A percentile compares a stretch with the other conserved stretches of the same genome.
These are phyloP conservation scores for Phaeophleospora eucalypticola DNA, from an alignment of 2,329 filamentous ascomycete species.

Conservation along the genomic window DNA sequence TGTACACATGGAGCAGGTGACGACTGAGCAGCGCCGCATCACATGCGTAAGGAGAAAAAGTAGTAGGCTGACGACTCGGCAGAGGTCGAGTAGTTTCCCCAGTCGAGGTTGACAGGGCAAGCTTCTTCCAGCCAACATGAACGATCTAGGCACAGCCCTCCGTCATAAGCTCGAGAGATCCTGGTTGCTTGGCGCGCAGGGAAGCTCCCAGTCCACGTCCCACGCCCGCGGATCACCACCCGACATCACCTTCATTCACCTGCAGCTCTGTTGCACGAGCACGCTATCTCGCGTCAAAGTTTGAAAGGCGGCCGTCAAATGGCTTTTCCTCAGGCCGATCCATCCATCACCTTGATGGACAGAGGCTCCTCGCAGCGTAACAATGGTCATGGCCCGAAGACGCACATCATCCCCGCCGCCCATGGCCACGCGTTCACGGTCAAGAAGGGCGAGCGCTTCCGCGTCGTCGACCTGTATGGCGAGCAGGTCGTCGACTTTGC, in stretches of 20 bases:
- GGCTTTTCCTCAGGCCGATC: neutral
- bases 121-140: neutral
- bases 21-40: neutral
- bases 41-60: neutral
- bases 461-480: constrained; percentile 38
- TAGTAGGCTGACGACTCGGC: neutral
- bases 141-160: neutral
- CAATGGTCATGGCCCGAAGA: constrained; percentile 5
- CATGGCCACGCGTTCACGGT: constrained; percentile 35
- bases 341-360: neutral
- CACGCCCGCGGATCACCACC: no score
- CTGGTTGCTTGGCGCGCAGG: no score
- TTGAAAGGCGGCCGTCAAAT: no score
- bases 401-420: constrained; percentile 26
- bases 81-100: neutral
- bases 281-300: neutral
- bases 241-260: no score
- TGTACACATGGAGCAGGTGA: constrained; percentile 2
- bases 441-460: constrained; percentile 35
- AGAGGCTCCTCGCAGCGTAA: neutral
- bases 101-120: neutral
- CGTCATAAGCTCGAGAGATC: neutral
- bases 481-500: constrained; percentile 40
- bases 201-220: no score
- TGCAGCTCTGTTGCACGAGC: no score